These are phyloP conservation scores for Stachybotrys echinatus DNA, from an alignment of 2,329 filamentous ascomycete species.

Conservation along the genomic window DNA sequence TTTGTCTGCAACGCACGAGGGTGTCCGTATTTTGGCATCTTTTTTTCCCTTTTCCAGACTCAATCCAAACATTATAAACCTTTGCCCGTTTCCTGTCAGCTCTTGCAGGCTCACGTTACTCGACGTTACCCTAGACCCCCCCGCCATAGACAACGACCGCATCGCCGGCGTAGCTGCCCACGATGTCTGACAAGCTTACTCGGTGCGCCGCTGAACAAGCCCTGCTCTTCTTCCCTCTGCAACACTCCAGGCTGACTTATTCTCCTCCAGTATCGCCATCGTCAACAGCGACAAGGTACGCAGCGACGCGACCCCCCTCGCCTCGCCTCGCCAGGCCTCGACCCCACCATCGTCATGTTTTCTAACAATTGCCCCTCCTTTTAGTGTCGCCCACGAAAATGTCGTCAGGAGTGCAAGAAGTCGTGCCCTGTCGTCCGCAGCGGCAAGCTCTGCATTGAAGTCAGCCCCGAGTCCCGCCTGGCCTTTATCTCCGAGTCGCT, in stretches of 20 bases:
- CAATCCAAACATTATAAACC: background rate
- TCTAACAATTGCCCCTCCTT: conserved; percentile 19
- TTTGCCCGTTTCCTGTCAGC: too few species aligned
- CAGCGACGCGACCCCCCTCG: conserved; percentile 10
- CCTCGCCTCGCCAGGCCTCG: background rate
- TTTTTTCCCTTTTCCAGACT: background rate
- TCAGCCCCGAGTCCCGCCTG: conserved; percentile 80
- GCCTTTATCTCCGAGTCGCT: conserved; percentile 96
- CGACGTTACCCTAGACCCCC: conserved; percentile 10
- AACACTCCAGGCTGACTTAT: background rate
- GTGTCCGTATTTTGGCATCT: conserved; percentile 6
- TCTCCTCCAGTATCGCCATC: conserved; percentile 77
- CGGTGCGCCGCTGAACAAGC: conserved; percentile 57
- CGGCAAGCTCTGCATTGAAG: conserved; percentile 97
- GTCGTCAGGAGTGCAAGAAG: conserved; percentile 98
- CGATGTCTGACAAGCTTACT: conserved; percentile 90
- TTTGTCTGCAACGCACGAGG: background rate
- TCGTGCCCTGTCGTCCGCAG: conserved; percentile 95
- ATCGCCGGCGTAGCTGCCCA: conserved; percentile 22
- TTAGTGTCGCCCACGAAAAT: conserved; percentile 59
- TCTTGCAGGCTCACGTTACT: background rate
- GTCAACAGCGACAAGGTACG: conserved; percentile 94
- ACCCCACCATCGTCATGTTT: conserved; percentile 16
- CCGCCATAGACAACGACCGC: conserved; percentile 2
- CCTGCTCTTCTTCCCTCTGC: background rate